Conservation (phyloP, 1,284 basidiomycete genomes). For the Afroboletus lepidellus region DNA sequence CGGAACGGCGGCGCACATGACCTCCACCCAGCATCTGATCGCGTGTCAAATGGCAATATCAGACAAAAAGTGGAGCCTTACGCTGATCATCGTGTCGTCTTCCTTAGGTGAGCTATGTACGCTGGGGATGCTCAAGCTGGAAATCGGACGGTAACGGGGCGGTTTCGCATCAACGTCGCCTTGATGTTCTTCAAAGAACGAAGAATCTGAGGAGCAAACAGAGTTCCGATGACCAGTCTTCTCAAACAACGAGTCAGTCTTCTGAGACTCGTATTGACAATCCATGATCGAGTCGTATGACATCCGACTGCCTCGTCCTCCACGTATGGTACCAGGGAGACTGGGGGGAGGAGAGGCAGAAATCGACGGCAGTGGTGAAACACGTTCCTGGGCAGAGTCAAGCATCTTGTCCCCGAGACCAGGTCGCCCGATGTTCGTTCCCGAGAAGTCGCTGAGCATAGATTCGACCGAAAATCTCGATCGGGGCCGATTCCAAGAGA, state of each 20-base stretch:
- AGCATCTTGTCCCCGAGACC: slow-evolving; percentile 90
- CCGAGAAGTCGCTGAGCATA: slow-evolving; percentile 61
- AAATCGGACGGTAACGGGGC: slow-evolving; percentile 61
- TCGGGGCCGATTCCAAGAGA: slow-evolving; percentile 61
- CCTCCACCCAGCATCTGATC: slow-evolving; percentile 73
- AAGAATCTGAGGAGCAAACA: slow-evolving; percentile 53
- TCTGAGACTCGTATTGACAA: slow-evolving; percentile 24
- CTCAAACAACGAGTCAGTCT: slow-evolving; percentile 63
- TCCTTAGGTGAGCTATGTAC: slow-evolving; percentile 55
- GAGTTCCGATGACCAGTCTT: slow-evolving; percentile 53
- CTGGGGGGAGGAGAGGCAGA: slow-evolving; percentile 63
- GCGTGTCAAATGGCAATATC: slow-evolving; percentile 9
- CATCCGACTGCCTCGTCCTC: slow-evolving; percentile 30
- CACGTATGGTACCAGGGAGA: slow-evolving; percentile 25
- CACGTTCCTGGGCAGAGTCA: slow-evolving; percentile 56
- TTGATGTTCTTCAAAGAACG: slow-evolving; percentile 56
- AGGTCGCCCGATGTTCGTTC: slow-evolving; percentile 60
- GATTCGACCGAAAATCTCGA: slow-evolving; percentile 67
- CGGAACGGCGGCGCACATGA: slow-evolving; percentile 64
- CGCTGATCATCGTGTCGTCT: slow-evolving; percentile 78
- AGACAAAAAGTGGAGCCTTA: slow-evolving; percentile 36
- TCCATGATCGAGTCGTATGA: slow-evolving; percentile 68
- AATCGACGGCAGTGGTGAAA: slow-evolving; percentile 62
- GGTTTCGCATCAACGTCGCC: slow-evolving; percentile 28
- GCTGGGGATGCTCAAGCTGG: slow-evolving; percentile 55